These are phyloP conservation scores for Linum trigynum DNA, from an alignment of 345 rosid genomes.

Conservation along the genomic window DNA sequence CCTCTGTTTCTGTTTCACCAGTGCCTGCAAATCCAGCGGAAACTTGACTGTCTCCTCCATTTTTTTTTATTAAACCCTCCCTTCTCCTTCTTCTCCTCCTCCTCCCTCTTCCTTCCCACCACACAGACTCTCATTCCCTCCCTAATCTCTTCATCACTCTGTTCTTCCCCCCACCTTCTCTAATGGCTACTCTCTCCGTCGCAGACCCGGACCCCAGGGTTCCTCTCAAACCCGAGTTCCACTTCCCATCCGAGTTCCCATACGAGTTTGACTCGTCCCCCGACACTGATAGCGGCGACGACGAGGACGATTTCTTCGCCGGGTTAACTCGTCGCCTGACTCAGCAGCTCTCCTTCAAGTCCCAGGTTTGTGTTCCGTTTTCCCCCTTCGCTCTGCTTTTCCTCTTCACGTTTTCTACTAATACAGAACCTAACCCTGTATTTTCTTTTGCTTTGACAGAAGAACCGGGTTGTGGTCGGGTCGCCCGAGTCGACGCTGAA, in stretches of 20 bases:
- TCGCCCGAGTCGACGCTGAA: conserved; percentile 24
- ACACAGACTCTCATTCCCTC: conserved; percentile 13
- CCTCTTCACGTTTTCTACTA: neutral
- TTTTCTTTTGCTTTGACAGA: neutral
- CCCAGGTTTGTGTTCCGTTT: conserved; percentile 7
- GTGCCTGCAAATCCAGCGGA: conserved; percentile 16
- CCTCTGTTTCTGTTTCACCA: neutral
- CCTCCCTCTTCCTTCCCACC: neutral
- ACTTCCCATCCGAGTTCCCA: conserved; percentile 24
- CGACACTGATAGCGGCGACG: conserved; percentile 14
- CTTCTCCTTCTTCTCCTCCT: neutral
- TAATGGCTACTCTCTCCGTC: neutral
- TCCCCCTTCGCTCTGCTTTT: neutral
- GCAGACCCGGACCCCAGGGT: conserved; percentile 7
- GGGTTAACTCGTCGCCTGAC: conserved; percentile 18
- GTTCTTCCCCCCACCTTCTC: neutral
- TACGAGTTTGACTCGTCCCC: conserved; percentile 21
- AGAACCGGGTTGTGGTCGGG: conserved; percentile 12
- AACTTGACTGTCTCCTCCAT: conserved; percentile 1
- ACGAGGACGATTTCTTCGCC: conserved; percentile 15
- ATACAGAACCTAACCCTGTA: neutral
- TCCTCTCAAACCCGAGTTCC: conserved; percentile 5
- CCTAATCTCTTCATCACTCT: neutral
- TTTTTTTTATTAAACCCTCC: conserved; percentile 12
- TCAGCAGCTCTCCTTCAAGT: conserved; percentile 18